These are phyloP conservation scores for Podospora anserina DNA, from an alignment of 495 filamentous ascomycete species.

Conservation along the genomic window DNA sequence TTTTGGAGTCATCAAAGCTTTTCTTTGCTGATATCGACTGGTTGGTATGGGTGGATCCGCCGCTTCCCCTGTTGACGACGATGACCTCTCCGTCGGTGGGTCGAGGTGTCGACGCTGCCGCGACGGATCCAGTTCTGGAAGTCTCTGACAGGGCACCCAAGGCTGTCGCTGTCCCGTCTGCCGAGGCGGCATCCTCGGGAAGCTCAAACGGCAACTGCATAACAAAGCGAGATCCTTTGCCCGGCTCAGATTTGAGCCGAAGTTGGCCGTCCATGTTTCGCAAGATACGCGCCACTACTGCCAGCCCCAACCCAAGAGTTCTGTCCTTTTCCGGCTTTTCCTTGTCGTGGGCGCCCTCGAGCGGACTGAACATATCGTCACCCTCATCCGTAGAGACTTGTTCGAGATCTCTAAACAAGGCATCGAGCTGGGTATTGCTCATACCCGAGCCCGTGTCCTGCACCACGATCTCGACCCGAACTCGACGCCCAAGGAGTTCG, in stretches of 20 bases:
- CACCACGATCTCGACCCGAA: conserved; percentile 68
- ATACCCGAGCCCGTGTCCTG: conserved; percentile 83
- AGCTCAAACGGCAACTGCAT: conserved; percentile 68
- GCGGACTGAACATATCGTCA: conserved; percentile 33
- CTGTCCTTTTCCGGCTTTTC: conserved; percentile 31
- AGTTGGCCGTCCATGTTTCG: conserved; percentile 91
- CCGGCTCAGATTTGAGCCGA: conserved; percentile 80
- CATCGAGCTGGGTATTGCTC: conserved; percentile 65
- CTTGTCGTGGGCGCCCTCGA: conserved; percentile 22
- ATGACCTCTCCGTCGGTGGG: conserved; percentile 52
- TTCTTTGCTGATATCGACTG: conserved; percentile 21
- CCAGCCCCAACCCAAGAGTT: conserved; percentile 77
- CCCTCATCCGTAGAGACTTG: conserved; percentile 67
- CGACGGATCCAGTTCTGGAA: conserved; percentile 14
- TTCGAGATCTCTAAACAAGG: conserved; percentile 81
- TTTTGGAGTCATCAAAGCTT: conserved; percentile 43
- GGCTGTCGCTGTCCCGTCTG: conserved; percentile 9
- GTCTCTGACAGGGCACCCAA: conserved; percentile 5
- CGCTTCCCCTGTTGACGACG: conserved; percentile 50
- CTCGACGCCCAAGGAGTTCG: conserved; percentile 41
- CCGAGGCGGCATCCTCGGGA: conserved; percentile 45
- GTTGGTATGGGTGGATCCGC: conserved; percentile 20
- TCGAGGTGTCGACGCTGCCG: conserved; percentile 22
- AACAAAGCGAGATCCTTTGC: conserved; percentile 79
- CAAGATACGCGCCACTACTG: conserved; percentile 78